Evolutionary conservation across 139 green algal genomes (phyloP).

Genomic region (Limnomonas spitsbergensis): DNA sequence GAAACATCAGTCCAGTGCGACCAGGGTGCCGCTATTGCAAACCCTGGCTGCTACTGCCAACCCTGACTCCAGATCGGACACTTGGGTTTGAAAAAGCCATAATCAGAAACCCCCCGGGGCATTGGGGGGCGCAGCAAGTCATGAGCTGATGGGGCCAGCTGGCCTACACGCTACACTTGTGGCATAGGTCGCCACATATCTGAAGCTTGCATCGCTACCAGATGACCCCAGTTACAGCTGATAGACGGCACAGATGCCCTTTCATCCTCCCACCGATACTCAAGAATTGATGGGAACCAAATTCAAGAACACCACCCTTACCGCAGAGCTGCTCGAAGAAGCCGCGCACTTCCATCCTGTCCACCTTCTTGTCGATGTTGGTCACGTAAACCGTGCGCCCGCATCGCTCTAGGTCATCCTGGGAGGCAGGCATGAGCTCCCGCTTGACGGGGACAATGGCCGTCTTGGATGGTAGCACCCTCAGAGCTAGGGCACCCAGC

Average conservation of each 20-base stretch:
- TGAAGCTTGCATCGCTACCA: too few relatives aligned
- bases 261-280: too few relatives aligned
- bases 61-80: neutral
- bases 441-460: slow-evolving; percentile 93
- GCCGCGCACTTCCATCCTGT: slow-evolving; percentile 59
- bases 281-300: too few relatives aligned
- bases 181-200: too few relatives aligned
- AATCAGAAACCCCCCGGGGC: too few relatives aligned
- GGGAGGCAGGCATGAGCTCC: slow-evolving; percentile 66
- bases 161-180: too few relatives aligned
- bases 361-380: slow-evolving; percentile 86
- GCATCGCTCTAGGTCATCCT: slow-evolving; percentile 55
- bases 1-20: neutral
- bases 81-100: too few relatives aligned
- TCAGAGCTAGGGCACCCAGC: slow-evolving; percentile 69
- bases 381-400: slow-evolving; percentile 82
- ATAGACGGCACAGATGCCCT: too few relatives aligned
- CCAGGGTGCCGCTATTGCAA: neutral
- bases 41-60: neutral
- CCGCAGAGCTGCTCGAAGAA: slow-evolving; percentile 93
- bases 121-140: too few relatives aligned
- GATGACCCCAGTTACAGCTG: too few relatives aligned
- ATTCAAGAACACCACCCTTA: too few relatives aligned
- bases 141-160: too few relatives aligned
- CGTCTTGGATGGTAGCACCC: slow-evolving; percentile 86